phyloP scores from a whole-genome alignment of 1,139 yeast species.

The Candida gigantensis region DNA sequence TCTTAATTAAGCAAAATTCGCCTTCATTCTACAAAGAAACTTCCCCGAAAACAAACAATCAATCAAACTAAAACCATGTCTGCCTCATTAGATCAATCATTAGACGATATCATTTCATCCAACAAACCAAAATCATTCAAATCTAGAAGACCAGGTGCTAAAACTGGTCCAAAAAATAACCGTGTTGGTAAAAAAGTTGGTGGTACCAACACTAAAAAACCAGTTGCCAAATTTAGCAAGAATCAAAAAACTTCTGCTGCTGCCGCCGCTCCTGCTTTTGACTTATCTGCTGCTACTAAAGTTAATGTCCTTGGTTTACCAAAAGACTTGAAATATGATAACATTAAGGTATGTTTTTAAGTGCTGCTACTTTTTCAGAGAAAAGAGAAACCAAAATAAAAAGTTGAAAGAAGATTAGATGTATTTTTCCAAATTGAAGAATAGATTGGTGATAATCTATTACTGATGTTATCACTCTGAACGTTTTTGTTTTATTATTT shows the following conservation, averaged over 20 bases:
- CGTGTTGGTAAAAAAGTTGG: slow-evolving; percentile 36
- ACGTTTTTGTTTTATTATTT: too few species aligned
- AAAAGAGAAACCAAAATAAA: background rate
- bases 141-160: slow-evolving; percentile 30
- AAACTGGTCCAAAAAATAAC: slow-evolving; percentile 24
- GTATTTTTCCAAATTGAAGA: too few species aligned
- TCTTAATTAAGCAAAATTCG: slow-evolving; percentile 1
- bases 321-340: slow-evolving; percentile 73
- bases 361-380: too few species aligned
- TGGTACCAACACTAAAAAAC: slow-evolving; percentile 28
- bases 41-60: background rate
- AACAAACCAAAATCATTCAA: slow-evolving; percentile 31
- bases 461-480: too few species aligned
- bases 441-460: too few species aligned
- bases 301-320: slow-evolving; percentile 79
- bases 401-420: background rate
- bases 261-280: slow-evolving; percentile 37
- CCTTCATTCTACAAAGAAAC: background rate
- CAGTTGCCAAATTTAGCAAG: slow-evolving; percentile 41
- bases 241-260: slow-evolving; percentile 33
- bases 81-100: slow-evolving; percentile 79
- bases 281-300: slow-evolving; percentile 64
- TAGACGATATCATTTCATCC: slow-evolving; percentile 90
- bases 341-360: slow-evolving; percentile 76
- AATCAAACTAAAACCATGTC: slow-evolving; percentile 27